Conservation (phyloP, 2,329 filamentous ascomycete species). For the Claviceps spartinae region DNA sequence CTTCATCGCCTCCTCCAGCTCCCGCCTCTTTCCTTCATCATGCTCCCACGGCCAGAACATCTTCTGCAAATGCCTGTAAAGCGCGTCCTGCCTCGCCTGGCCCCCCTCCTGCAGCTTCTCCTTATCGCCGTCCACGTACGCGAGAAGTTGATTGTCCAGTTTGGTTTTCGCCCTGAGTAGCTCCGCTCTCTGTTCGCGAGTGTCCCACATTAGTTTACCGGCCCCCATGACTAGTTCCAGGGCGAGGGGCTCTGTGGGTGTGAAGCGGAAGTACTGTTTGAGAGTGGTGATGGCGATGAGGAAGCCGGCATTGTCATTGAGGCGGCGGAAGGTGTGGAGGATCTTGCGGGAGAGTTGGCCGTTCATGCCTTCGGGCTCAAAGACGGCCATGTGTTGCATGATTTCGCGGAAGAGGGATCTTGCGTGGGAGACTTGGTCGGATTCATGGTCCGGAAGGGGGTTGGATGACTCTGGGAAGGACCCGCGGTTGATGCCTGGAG, state of each 20-base stretch:
- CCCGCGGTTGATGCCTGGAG: constrained; percentile 35
- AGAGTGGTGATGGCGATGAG: constrained; percentile 32
- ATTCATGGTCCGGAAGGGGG: too few relatives aligned
- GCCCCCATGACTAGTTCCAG: constrained; percentile 33
- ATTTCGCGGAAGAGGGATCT: constrained; percentile 34
- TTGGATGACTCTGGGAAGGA: too few relatives aligned
- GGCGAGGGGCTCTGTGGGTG: constrained; percentile 30
- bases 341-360: constrained; percentile 34
- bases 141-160: constrained; percentile 26
- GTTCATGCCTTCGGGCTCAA: constrained; percentile 29
- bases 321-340: constrained; percentile 35
- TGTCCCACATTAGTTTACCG: constrained; percentile 30
- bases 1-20: constrained; percentile 18
- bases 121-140: constrained; percentile 16
- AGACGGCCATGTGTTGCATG: constrained; percentile 33
- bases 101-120: constrained; percentile 20
- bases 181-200: constrained; percentile 23
- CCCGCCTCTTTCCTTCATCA: constrained; percentile 11
- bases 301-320: constrained; percentile 30
- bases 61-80: constrained; percentile 29
- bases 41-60: constrained; percentile 20
- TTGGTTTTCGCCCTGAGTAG: constrained; percentile 29
- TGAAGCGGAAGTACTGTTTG: constrained; percentile 28
- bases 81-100: constrained; percentile 22
- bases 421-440: constrained; percentile 19